A percentile compares a stretch with the other conserved stretches of the same genome.
Evolutionary conservation across 495 filamentous ascomycete genomes (phyloP).

Genomic region (Penicillium canariense): DNA sequence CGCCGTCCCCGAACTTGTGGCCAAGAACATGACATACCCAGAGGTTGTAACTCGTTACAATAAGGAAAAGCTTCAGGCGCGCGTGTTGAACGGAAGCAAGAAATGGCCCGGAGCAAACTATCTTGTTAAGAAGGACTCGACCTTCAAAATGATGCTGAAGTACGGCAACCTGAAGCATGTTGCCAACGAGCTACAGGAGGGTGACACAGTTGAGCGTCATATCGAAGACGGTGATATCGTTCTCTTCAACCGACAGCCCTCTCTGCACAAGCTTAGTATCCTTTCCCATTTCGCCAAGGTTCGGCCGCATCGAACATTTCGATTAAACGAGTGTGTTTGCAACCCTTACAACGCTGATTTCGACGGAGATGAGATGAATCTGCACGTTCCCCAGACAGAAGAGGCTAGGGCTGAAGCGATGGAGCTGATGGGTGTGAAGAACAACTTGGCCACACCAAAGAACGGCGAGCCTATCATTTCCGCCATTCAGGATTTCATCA

Average conservation of each 20-base stretch:
- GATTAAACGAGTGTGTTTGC: slow-evolving; percentile 96
- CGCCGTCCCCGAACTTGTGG: slow-evolving; percentile 83
- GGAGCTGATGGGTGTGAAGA: slow-evolving; percentile 95
- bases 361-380: slow-evolving; percentile 98
- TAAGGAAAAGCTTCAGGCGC: slow-evolving; percentile 70
- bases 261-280: slow-evolving; percentile 96
- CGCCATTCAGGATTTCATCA: slow-evolving; percentile 98
- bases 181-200: slow-evolving; percentile 70
- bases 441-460: slow-evolving; percentile 92
- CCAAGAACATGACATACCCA: slow-evolving; percentile 92
- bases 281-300: slow-evolving; percentile 91
- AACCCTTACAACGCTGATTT: slow-evolving; percentile 99
- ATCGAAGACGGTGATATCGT: slow-evolving; percentile 95
- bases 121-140: slow-evolving; percentile 68
- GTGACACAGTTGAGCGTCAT: slow-evolving; percentile 91
- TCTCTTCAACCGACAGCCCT: slow-evolving; percentile 96
- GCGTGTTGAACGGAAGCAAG: slow-evolving; percentile 68
- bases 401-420: slow-evolving; percentile 94
- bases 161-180: slow-evolving; percentile 64
- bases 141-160: slow-evolving; percentile 69
- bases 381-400: slow-evolving; percentile 97
- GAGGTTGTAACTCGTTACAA: slow-evolving; percentile 82
- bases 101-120: slow-evolving; percentile 86
- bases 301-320: slow-evolving; percentile 92
- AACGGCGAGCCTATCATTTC: slow-evolving; percentile 98